Base-by-base conservation (phyloP, 805 yeast species). In the Zygosaccharomyces siamensis region DNA sequence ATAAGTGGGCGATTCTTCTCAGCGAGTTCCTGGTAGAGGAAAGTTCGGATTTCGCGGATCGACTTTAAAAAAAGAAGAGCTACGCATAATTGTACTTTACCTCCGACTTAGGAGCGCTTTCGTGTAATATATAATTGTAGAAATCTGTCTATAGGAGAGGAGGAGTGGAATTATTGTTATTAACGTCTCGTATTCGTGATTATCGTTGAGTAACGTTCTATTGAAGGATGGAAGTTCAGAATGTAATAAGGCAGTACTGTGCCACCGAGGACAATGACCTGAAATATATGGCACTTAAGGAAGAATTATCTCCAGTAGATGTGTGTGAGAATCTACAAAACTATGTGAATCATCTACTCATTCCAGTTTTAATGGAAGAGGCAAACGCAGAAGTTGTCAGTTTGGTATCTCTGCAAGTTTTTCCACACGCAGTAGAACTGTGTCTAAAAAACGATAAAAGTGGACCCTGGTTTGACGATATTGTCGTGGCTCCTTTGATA, bases 251-350 rank as follows among this genome's bases (percentile, higher is more conserved):
- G 12, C 57, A 54, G 24, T 63, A 57, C 37, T 26, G 39, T n/a
- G 49, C 36, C 8, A 55, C 61, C 2, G 32, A 44, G n/a, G 68
- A 64, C 46, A 49, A 48, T 50, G 68, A 64, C 39, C 33, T 64
- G 37, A 62, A 57, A 33, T 64, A 63, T 45, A 64, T 64, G 67
- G 82, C 96, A 4, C 88, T 97, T 95, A 80, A 96, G 65, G 89
- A 89, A 69, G 85, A 89, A 62, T 80, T 89, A 46, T 86, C 86
- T 60, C 70, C 90, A 7, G 79, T 76, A n/a, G 95, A 86, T 50
- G 72, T 88, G 31, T 84, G 81, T 54, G 65, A 69, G 30, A 86
- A 84, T 11, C 69, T 89, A 35, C 89, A 82, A 53, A 78, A 75
- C 40, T 72, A 74, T 37, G 73, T 92, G 49, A 87, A 84, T 40